These are phyloP conservation scores for Globisporangium spiculum DNA, from an alignment of 352 stramenopile species.

Conservation along the genomic window DNA sequence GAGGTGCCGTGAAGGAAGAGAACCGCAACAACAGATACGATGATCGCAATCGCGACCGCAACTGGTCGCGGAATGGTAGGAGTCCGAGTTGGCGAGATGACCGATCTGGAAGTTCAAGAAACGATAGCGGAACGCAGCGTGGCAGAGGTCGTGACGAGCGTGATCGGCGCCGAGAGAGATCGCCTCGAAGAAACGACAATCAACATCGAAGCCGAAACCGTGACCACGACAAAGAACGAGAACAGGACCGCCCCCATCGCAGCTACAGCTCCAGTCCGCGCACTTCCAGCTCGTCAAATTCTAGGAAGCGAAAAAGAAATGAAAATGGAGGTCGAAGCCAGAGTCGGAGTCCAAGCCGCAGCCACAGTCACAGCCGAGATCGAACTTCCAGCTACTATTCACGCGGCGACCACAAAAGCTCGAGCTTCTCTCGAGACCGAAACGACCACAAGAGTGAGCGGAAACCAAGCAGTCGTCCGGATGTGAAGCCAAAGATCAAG, in stretches of 20 bases:
- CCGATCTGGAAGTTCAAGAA: slow-evolving; percentile 15
- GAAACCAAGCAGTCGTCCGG: slow-evolving; percentile 8
- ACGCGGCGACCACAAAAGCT: slow-evolving; percentile 9
- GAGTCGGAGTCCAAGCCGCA: slow-evolving; percentile 46
- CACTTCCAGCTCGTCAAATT: slow-evolving; percentile 26
- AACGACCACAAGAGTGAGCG: slow-evolving; percentile 8
- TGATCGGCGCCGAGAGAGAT: slow-evolving; percentile 16
- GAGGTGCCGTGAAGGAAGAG: slow-evolving; percentile 17
- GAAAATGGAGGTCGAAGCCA: slow-evolving; percentile 27
- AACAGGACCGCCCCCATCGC: slow-evolving; percentile 29
- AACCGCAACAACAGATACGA: slow-evolving; percentile 22
- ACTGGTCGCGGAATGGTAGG: slow-evolving; percentile 13
- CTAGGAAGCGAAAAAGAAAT: slow-evolving; percentile 40
- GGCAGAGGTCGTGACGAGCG: slow-evolving; percentile 14
- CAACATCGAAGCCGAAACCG: slow-evolving; percentile 29
- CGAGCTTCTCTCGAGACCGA: slow-evolving; percentile 15
- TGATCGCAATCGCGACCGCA: slow-evolving; percentile 20
- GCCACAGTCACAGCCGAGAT: slow-evolving; percentile 38
- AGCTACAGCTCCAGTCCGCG: slow-evolving; percentile 35
- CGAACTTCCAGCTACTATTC: slow-evolving; percentile 17
- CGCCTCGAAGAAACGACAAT: slow-evolving; percentile 13
- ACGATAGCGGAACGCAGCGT: slow-evolving; percentile 10
- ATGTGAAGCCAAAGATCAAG: slow-evolving; percentile 14
- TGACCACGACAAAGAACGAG: slow-evolving; percentile 23
- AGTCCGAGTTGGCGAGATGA: slow-evolving; percentile 15